Base-by-base conservation (phyloP, 352 stramenopile genomes). In the Thraustotheca clavata region DNA sequence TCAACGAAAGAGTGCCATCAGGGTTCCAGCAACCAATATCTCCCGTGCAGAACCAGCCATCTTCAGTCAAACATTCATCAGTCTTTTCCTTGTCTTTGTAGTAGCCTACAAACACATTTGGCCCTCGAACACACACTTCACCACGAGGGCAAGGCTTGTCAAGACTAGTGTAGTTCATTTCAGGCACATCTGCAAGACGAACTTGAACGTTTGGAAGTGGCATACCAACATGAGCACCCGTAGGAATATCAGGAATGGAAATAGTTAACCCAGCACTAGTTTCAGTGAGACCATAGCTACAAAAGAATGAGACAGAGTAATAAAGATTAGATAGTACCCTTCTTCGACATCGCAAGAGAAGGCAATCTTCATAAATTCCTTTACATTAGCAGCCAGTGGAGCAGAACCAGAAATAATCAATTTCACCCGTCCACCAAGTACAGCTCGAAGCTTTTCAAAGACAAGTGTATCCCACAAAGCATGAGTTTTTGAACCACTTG, bases 41-140 rank as follows among this genome's bases (percentile, higher is more conserved):
- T 12, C 96, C 96, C 1, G 96, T 99, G 75, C 98, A 91, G 70
- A 99, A 98, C 87, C 89, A 99, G 4, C 95, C 95, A 32, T 94
- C 89, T 20, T 76, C 73, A 61, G 98, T 91, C 29, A 99, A 83
- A 2, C 86, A 91, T 60, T 97, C 88, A 0, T 70, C 69, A 0
- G 95, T 99, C 47, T 95, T 91, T 66, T 96, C 87, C 4, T 80
- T 75, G 68, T 98, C 87, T 68, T 97, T 98, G 76, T 98, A 97
- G 77, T 99, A 99, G 5, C 95, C 95, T 32, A 69, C 69, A 39
- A 61, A 67, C 18, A 67, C 29, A 22, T 60, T 60, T n/a, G 22
- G 47, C 29, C 43, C 46, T 12, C 49, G 59, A 9, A 88, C 65
- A 66, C 76, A 88, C 49, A 90, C 80, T 67, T 90, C 80, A 4